These are phyloP conservation scores for Pestalotiopsis sp. DNA, from an alignment of 2,329 filamentous ascomycete genomes.

Conservation along the genomic window DNA sequence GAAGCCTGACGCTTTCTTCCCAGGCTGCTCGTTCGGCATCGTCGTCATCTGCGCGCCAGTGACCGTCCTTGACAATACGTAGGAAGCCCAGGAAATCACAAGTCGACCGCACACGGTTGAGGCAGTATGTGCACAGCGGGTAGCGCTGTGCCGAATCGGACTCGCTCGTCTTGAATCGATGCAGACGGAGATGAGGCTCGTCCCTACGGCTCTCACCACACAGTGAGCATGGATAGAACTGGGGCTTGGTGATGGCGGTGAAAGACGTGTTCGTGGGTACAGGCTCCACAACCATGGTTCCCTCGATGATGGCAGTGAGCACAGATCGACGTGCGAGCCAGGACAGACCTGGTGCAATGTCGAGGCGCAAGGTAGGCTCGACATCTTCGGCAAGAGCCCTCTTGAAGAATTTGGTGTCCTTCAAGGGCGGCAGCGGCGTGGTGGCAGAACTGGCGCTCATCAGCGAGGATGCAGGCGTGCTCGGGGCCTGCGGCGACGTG, in stretches of 20 bases:
- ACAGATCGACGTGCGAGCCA: conserved; percentile 91
- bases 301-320: conserved; percentile 78
- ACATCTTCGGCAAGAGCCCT: conserved; percentile 86
- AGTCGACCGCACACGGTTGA: conserved; percentile 78
- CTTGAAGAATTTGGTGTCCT: conserved; percentile 94
- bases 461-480: conserved; percentile 52
- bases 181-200: conserved; percentile 70
- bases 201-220: conserved; percentile 83
- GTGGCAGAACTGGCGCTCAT: conserved; percentile 43
- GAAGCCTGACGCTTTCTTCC: conserved; percentile 88
- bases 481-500: conserved; percentile 58
- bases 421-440: conserved; percentile 61
- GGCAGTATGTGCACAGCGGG: conserved; percentile 85
- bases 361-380: conserved; percentile 87
- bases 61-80: conserved; percentile 86
- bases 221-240: conserved; percentile 73
- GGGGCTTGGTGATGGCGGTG: conserved; percentile 49
- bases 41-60: conserved; percentile 81
- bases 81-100: conserved; percentile 94
- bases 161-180: conserved; percentile 88
- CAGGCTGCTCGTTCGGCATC: conserved; percentile 86
- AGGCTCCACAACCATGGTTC: conserved; percentile 86
- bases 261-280: conserved; percentile 63
- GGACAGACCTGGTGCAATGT: conserved; percentile 85
- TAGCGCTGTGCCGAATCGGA: conserved; percentile 85